These are phyloP conservation scores for Adansonia rubrostipa DNA, from an alignment of 441 rosid species.

Conservation along the genomic window DNA sequence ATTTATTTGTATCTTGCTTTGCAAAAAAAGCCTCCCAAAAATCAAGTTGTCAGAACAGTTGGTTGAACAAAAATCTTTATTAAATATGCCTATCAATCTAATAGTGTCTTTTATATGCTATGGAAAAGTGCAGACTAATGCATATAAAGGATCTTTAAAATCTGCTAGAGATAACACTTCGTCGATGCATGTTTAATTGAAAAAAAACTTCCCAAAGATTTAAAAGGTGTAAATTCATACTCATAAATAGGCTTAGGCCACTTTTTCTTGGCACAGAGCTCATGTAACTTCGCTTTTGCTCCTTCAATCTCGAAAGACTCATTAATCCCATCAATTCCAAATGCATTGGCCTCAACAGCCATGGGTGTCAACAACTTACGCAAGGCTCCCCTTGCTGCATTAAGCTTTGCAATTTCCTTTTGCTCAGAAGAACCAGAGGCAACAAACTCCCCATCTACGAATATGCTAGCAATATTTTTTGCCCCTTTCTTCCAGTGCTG, in stretches of 20 bases:
- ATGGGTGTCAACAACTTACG: slow-evolving; percentile 40
- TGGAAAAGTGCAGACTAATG: not conserved
- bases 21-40: not conserved
- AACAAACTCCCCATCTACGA: slow-evolving; percentile 51
- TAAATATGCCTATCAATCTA: not conserved
- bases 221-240: slow-evolving; percentile 21
- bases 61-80: not conserved
- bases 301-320: slow-evolving; percentile 45
- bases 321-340: slow-evolving; percentile 21
- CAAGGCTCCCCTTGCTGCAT: slow-evolving; percentile 60
- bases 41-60: not conserved
- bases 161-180: not conserved
- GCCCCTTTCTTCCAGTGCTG: slow-evolving; percentile 41
- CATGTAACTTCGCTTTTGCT: slow-evolving; percentile 61
- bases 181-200: too few relatives aligned
- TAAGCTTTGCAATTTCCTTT: slow-evolving; percentile 69
- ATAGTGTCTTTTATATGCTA: not conserved
- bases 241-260: slow-evolving; percentile 69
- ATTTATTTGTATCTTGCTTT: not conserved
- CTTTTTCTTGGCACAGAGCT: slow-evolving; percentile 57
- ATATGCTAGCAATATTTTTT: slow-evolving; percentile 48
- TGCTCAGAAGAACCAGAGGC: slow-evolving; percentile 60
- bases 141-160: not conserved
- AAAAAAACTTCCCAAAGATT: too few relatives aligned
- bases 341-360: slow-evolving; percentile 26